Percentiles rank a stretch among this genome's conserved stretches.
Evolutionary conservation across 1,284 basidiomycete species (phyloP).

Genomic region (Moesziomyces parantarcticus): DNA sequence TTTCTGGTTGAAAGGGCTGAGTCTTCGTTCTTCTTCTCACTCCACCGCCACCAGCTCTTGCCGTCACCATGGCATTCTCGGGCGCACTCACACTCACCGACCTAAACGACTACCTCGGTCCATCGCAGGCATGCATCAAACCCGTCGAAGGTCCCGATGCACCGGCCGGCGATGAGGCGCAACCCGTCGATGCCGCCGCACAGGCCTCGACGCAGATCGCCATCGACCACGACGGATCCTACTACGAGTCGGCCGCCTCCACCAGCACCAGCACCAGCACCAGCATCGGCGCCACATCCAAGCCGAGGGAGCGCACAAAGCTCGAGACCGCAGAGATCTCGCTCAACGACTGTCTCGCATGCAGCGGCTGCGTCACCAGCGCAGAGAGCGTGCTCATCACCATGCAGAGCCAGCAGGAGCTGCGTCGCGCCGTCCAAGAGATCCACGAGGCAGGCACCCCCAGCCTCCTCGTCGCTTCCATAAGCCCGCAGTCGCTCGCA

Average conservation of each 20-base stretch:
- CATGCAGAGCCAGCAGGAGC: slow-evolving; percentile 93
- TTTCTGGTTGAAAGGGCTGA: not conserved
- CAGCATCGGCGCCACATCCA: too few relatives aligned
- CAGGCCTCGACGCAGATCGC: slow-evolving; percentile 81
- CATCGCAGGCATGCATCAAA: slow-evolving; percentile 97
- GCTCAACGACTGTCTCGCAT: slow-evolving; percentile 92
- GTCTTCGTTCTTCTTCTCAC: not conserved
- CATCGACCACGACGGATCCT: slow-evolving; percentile 81
- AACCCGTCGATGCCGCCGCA: slow-evolving; percentile 55
- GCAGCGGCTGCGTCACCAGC: slow-evolving; percentile 97
- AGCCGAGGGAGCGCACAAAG: slow-evolving; percentile 62
- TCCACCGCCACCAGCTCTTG: not conserved
- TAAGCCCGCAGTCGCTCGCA: slow-evolving; percentile 88
- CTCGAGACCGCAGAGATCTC: slow-evolving; percentile 81
- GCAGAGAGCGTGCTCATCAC: slow-evolving; percentile 97
- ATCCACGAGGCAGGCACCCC: slow-evolving; percentile 9
- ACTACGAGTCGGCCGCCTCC: slow-evolving; percentile 74
- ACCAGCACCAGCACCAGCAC: too few relatives aligned
- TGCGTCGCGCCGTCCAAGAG: slow-evolving; percentile 71
- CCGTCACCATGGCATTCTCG: slow-evolving; percentile 81
- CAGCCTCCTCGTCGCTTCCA: slow-evolving; percentile 56
- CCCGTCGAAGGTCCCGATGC: slow-evolving; percentile 74
- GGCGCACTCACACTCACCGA: slow-evolving; percentile 85
- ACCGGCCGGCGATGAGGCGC: slow-evolving; percentile 48
- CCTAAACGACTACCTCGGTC: slow-evolving; percentile 97